Conservation (phyloP, 805 yeast genomes). For the Saccharomyces mikatae region DNA sequence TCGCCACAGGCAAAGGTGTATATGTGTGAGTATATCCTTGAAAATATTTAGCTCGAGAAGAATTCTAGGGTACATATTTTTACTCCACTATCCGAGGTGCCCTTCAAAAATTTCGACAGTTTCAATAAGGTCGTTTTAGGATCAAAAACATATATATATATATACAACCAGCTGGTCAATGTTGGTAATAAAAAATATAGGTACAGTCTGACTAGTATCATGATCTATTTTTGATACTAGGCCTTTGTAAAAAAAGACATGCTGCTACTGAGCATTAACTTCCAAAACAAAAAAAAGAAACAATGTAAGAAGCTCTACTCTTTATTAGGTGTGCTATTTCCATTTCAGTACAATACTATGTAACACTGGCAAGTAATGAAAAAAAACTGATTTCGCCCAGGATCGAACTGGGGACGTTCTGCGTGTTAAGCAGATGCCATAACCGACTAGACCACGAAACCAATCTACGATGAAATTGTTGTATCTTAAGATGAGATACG, state of each 20-base stretch:
- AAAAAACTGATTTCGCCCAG: slow-evolving; percentile 89
- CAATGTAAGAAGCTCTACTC: too few species aligned
- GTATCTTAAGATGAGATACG: too few species aligned
- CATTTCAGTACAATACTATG: not conserved
- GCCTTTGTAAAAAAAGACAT: too few species aligned
- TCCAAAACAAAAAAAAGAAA: too few species aligned
- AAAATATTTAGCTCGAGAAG: not conserved
- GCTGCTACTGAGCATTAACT: too few species aligned
- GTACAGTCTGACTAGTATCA: too few species aligned
- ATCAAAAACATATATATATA: too few species aligned
- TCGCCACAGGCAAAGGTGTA: not conserved
- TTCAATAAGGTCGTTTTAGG: too few species aligned
- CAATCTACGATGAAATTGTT: too few species aligned
- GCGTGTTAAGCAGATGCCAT: slow-evolving; percentile 99
- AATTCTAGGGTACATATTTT: not conserved
- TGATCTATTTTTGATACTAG: too few species aligned
- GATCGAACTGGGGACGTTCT: slow-evolving; percentile 99
- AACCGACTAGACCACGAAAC: slow-evolving; percentile 99
- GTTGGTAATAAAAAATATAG: too few species aligned
- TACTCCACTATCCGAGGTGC: not conserved
- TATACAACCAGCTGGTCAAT: too few species aligned
- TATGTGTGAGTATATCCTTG: not conserved
- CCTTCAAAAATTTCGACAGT: not conserved
- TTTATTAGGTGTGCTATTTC: not conserved
- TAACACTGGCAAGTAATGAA: not conserved